Percentiles rank a stretch among this genome's conserved stretches.
These are phyloP conservation scores for Cyclostephanos invisitatus DNA, from an alignment of 108 stramenopile species.

Conservation along the genomic window DNA sequence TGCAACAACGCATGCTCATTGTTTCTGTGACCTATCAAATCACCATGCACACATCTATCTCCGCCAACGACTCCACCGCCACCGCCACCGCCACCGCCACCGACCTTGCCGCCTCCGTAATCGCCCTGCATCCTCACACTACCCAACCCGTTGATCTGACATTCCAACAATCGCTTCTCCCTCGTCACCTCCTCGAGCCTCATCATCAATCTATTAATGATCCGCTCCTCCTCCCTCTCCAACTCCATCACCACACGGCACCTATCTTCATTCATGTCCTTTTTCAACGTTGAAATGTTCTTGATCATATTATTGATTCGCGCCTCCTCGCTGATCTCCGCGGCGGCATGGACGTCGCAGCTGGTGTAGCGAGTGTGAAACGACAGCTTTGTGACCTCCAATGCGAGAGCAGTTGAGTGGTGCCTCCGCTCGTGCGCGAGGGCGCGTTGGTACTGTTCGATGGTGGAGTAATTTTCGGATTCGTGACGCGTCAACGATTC, in stretches of 20 bases:
- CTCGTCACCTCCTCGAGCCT: conserved; percentile 40
- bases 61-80: not conserved
- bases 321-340: conserved; percentile 5
- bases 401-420: not conserved
- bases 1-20: conserved; percentile 20
- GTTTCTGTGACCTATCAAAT: not conserved
- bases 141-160: conserved; percentile 8
- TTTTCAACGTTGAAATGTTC: conserved; percentile 13
- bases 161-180: conserved; percentile 47
- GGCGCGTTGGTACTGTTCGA: conserved; percentile 3
- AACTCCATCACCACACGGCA: conserved; percentile 35
- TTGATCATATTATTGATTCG: conserved; percentile 23
- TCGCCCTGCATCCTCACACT: not conserved
- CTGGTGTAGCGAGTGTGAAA: not conserved
- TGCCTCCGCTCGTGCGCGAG: not conserved
- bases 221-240: conserved; percentile 43
- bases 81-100: not conserved
- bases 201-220: conserved; percentile 32
- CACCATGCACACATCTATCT: not conserved
- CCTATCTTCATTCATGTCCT: conserved; percentile 29
- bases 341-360: conserved; percentile 4
- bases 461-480: conserved; percentile 2
- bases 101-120: conserved; percentile 1
- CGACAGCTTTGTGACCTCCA: not conserved
- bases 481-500: not conserved